Evolutionary conservation across 139 green algal species (phyloP).

Genomic region (Pleodorina starrii): DNA sequence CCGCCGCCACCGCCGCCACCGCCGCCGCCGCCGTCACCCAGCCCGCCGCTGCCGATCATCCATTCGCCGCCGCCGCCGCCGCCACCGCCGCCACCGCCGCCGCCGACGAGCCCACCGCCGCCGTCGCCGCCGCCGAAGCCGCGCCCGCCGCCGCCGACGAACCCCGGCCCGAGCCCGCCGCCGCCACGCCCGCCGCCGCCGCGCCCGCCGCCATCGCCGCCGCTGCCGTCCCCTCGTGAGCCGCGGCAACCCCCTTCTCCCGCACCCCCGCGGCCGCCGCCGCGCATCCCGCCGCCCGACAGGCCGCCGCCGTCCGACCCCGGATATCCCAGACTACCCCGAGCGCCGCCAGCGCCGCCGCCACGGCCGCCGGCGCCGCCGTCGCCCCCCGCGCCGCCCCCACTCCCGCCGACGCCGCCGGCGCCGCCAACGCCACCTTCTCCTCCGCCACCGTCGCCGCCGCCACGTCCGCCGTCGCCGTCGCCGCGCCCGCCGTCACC

Average conservation of each 20-base stretch:
- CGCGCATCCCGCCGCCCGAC: background rate
- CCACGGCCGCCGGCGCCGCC: background rate
- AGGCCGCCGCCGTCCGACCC: background rate
- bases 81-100: conserved; percentile 10
- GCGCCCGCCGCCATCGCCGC: conserved; percentile 2
- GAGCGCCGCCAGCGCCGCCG: background rate
- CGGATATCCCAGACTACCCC: background rate
- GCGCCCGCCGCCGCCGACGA: background rate
- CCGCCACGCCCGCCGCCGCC: background rate
- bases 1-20: conserved; percentile 17
- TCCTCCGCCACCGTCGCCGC: background rate
- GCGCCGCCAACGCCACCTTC: background rate
- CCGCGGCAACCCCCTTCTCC: background rate
- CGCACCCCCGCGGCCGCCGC: background rate
- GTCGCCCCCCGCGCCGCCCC: background rate
- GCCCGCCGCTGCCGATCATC: background rate
- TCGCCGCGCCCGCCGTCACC: background rate
- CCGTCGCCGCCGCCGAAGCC: background rate
- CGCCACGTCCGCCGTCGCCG: background rate
- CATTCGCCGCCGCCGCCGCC: background rate
- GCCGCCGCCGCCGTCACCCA: background rate
- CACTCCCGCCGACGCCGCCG: background rate
- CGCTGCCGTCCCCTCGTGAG: background rate
- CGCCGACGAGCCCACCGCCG: background rate
- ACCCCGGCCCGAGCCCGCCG: background rate